Conservation (phyloP, 2,329 filamentous ascomycete genomes). For the Juglanconis juglandina region DNA sequence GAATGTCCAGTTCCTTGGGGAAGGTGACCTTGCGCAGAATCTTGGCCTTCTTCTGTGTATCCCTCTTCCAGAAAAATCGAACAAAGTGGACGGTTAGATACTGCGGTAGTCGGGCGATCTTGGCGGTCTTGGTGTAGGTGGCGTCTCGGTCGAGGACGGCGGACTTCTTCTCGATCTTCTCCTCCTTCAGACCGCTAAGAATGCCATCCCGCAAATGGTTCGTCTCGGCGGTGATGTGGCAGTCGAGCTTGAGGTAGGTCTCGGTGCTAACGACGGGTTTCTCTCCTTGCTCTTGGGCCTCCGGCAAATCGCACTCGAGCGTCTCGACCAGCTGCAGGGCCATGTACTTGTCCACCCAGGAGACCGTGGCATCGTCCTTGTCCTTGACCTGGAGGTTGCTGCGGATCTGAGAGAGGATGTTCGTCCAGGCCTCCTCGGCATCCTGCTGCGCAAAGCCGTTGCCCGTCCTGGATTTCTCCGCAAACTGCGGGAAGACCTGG, state of each 20-base stretch:
- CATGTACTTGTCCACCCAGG: slow-evolving; percentile 90
- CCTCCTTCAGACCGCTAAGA: slow-evolving; percentile 71
- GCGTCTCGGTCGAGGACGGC: slow-evolving; percentile 73
- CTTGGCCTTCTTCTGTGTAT: slow-evolving; percentile 97
- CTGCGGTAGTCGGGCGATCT: slow-evolving; percentile 85
- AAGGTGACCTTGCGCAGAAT: slow-evolving; percentile 99
- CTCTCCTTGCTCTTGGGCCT: slow-evolving; percentile 72
- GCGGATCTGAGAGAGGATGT: slow-evolving; percentile 81
- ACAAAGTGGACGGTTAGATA: slow-evolving; percentile 97
- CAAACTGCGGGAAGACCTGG: slow-evolving; percentile 83
- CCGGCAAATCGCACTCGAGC: slow-evolving; percentile 79
- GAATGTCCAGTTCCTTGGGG: slow-evolving; percentile 84
- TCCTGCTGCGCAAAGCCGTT: slow-evolving; percentile 95
- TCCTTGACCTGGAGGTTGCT: slow-evolving; percentile 70
- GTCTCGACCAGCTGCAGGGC: slow-evolving; percentile 74
- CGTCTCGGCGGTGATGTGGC: slow-evolving; percentile 82
- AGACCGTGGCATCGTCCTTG: slow-evolving; percentile 47
- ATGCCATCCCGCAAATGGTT: slow-evolving; percentile 93
- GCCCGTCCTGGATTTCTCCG: slow-evolving; percentile 78
- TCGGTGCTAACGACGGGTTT: slow-evolving; percentile 66
- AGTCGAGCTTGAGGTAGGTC: slow-evolving; percentile 86
- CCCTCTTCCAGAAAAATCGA: slow-evolving; percentile 95
- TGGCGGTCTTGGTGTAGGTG: slow-evolving; percentile 84
- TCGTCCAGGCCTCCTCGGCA: slow-evolving; percentile 96
- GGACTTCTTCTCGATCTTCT: slow-evolving; percentile 83